phyloP scores from a whole-genome alignment of 2,329 filamentous ascomycete species.

The Penicillium occitanis region DNA sequence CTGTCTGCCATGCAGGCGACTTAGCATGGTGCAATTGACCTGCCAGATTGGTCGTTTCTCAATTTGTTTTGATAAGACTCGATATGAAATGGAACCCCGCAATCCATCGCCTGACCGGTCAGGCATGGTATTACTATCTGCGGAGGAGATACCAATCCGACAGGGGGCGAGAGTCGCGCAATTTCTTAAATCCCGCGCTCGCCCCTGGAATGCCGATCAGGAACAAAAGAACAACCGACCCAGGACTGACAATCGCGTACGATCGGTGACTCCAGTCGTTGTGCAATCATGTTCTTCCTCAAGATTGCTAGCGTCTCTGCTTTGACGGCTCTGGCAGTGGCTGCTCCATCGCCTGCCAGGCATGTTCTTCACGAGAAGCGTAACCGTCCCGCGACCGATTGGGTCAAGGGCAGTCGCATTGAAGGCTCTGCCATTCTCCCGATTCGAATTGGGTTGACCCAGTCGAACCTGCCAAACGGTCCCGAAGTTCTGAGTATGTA shows the following conservation, averaged over 20 bases:
- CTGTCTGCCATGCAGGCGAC: not conserved
- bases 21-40: not conserved
- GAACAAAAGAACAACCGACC: not conserved
- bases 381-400: constrained; percentile 32
- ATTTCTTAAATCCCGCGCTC: constrained; percentile 2
- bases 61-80: constrained; percentile 1
- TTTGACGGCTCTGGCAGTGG: constrained; percentile 27
- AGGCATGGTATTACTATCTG: not conserved
- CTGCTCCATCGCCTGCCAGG: constrained; percentile 26
- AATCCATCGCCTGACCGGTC: not conserved
- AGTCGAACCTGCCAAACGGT: constrained; percentile 48
- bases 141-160: not conserved
- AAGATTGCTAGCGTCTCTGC: constrained; percentile 22
- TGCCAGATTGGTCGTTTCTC: not conserved
- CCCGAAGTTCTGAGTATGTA: constrained; percentile 39
- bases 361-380: constrained; percentile 50
- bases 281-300: constrained; percentile 18
- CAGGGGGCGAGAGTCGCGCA: not conserved
- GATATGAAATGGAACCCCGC: constrained; percentile 2
- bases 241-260: not conserved
- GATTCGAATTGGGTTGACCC: constrained; percentile 50
- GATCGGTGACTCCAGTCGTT: not conserved
- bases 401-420: constrained; percentile 41
- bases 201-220: not conserved
- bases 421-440: constrained; percentile 40